Base-by-base conservation (phyloP, 352 stramenopile species). In the Aphanomyces astaci region DNA sequence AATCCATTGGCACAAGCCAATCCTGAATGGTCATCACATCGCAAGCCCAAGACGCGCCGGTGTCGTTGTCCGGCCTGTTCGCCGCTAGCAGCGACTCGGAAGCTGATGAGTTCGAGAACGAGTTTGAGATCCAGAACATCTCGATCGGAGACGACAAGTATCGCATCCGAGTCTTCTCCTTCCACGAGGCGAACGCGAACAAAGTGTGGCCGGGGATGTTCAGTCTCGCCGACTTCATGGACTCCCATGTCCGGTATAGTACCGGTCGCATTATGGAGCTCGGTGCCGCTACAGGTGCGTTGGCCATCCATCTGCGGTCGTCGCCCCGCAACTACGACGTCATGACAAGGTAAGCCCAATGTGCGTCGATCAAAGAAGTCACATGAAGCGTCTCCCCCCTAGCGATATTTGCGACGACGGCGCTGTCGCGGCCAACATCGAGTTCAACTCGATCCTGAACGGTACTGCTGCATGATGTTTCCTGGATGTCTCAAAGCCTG, bases 261-360 rank as follows among this genome's bases (percentile, higher is more conserved):
- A 11, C 32, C 28, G 53, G 53, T 27, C 28, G 19, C 19, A 62
- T 62, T 31, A 31, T 62, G 25, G 53, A 62, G 22, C 53, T 62
- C 31, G 53, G 53, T 5, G 53, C 53, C 13, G 53, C 53, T 11
- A 62, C 53, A 1, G 53, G 53, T 28, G 53, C 53, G 10, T 31
- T 62, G 17, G 53, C 53, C 2, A 62, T 62, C 31, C 53, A 62
- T 31, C 22, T 62, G 25, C 53, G 53, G 5, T 27, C 53, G 7
- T 5, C 28, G 28, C 53, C 53, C 15, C 53, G 53, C 7, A 31
- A 45, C 3, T 62, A 62, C 30, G 30, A 62, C 53, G 53, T 62
- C 53, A 62, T 46, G 3, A 62, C 53, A 31, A 62, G 53, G 53
- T 62, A 62, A n/a, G n/a, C n/a, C n/a, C n/a, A n/a, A n/a, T n/a